Evolutionary conservation across 2,329 filamentous ascomycete species (phyloP), one percentile per base, ranked within the genome.

Genomic region (Penicillium sp.): DNA sequence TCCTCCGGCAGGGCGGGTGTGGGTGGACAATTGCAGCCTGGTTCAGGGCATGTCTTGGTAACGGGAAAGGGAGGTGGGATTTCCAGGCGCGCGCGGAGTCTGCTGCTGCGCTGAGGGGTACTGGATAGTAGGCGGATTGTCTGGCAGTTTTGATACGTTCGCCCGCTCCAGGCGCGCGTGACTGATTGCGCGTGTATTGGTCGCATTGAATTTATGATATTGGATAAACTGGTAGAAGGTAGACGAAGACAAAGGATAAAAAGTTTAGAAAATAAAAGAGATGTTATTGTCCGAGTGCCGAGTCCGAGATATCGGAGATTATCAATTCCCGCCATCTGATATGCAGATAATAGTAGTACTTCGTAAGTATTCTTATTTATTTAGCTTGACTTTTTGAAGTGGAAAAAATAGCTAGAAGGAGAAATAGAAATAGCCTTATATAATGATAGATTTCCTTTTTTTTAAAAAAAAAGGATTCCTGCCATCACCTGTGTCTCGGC

Each of bases 1-100:
- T 84, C 86, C 8, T 81, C 75, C 1, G 88, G 87, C 76, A 88
- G 81, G 0, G 89, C 86, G 12, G 88, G 87, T 68, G 88, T 87
- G 1, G 83, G 75, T n/a, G 86, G 83, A 73, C 91, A 96, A 12
- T 80, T 73, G 74, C 91, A 96, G 61, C 85, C 90, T 61, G 91
- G 85, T 35, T 85, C 80, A 2, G 92, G 91, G 68, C 91, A 96
- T 50, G 77, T 67, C 50, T 80, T 75, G 17, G 77, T 75, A 10
- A 80, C 69, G 9, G 81, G 79, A 45, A 82, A 78, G 0, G 73
- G 73, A 17, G 72, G 71, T 28, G 73, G 72, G 10, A 75, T 75
- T 9, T 71, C 62, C 1, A 75, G 61, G 16, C 68, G 70, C 14
- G 65, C 56, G 25, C 69, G 70, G 16, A 43, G 53, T 41, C 59